Base-by-base conservation (phyloP, 345 rosid genomes). In the Eucalyptus erythrocorys region DNA sequence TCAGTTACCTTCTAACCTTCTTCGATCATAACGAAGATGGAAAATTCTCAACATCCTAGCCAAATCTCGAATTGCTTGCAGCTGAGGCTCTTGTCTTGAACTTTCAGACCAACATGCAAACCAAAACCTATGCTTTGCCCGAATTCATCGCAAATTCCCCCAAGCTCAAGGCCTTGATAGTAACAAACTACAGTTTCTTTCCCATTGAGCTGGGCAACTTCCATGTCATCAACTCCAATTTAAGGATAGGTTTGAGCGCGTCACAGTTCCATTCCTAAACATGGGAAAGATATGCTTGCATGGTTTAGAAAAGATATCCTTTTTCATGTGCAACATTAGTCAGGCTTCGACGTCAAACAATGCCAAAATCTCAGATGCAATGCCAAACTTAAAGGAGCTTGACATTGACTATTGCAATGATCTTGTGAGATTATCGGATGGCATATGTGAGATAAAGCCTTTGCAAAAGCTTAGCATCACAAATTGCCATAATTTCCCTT, bases 181-280 rank as follows among this genome's bases (percentile, higher is more conserved):
- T 95, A 88, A 89, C 90, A 76, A 94, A 93, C 80, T 81, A 88
- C 10, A 92, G 95, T 87, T 81, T 87, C 87, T 88, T 32, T 64
- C 91, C 93, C 1, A 88, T 93, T 32, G 92, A 90, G 87, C 9
- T 97, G 45, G 88, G 87, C 49, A 94, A 94, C 45, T 92, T 94
- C 55, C 87, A 27, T 10, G 76, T 91, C 82, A 87, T 95, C 22
- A 88, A 79, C 24, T 89, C 95, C 88, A 90, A 90, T 88, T 91
- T 96, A 71, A 94, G 89, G 90, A 94, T 32, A 93, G 97, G 90
- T 19, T 95, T 59, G 97, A 95, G 80, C 91, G 90, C 24, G 85
- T 90, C 47, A 89, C 87, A 6, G 22, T 94, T 37, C 90, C 94
- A 6, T 48, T 86, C 48, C 40, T 90, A 8, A 57, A 49, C 68